phyloP scores from a whole-genome alignment of 441 rosid genomes.

The Pelargonium myrrhifolium region DNA sequence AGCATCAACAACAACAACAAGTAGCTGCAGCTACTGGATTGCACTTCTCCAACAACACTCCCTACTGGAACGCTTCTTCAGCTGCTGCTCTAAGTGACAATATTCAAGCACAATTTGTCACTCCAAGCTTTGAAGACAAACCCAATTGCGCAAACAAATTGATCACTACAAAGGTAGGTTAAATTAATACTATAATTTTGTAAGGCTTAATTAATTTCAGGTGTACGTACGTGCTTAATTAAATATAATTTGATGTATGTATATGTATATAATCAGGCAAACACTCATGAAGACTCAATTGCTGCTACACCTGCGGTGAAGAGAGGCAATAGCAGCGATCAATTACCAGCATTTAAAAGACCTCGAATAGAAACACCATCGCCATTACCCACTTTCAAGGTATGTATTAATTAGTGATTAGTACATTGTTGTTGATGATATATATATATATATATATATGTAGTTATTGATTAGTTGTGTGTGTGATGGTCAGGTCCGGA shows the following conservation, averaged over 20 bases:
- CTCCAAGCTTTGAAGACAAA: slow-evolving; percentile 29
- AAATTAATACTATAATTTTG: background rate
- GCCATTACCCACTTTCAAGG: slow-evolving; percentile 92
- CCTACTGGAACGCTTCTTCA: slow-evolving; percentile 45
- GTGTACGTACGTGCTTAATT: no score
- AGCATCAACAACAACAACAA: slow-evolving; percentile 16
- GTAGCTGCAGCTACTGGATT: slow-evolving; percentile 5
- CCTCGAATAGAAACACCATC: slow-evolving; percentile 69
- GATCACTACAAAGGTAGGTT: slow-evolving; percentile 32
- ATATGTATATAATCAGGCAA: slow-evolving; percentile 23
- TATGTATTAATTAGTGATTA: slow-evolving; percentile 10
- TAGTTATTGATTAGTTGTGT: no score
- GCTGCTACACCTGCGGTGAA: slow-evolving; percentile 27
- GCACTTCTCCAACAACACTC: slow-evolving; percentile 46
- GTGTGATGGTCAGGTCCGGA: slow-evolving; percentile 37
- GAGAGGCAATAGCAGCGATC: slow-evolving; percentile 41
- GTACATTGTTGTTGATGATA: no score
- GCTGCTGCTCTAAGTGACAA: slow-evolving; percentile 22
- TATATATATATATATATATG: no score
- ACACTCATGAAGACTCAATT: slow-evolving; percentile 26
- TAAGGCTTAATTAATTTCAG: no score
- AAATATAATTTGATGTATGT: background rate
- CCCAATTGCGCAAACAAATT: slow-evolving; percentile 18
- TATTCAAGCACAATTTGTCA: no score
- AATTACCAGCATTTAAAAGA: slow-evolving; percentile 43